Conservation (phyloP, 176 grass and related monocot genomes). For the Eremochloa ophiuroides region DNA sequence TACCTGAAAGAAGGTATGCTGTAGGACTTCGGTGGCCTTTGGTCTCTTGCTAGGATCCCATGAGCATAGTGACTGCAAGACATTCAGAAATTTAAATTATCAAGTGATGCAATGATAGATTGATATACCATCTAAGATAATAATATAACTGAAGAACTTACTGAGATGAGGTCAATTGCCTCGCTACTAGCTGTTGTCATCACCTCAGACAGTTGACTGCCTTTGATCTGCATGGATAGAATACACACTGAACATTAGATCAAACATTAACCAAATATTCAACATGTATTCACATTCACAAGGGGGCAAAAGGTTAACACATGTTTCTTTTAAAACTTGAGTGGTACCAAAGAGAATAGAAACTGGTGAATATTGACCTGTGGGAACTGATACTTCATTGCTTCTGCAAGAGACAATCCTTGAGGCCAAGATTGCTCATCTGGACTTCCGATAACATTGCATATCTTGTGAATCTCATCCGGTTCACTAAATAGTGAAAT, state of each 20-base stretch:
- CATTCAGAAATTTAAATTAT: neutral
- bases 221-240: constrained; percentile 42
- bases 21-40: constrained; percentile 80
- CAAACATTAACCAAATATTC: neutral
- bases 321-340: neutral
- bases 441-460: constrained; percentile 85
- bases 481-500: constrained; percentile 62
- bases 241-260: neutral
- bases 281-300: constrained; percentile 13
- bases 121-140: neutral
- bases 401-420: constrained; percentile 78
- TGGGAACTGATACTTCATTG: constrained; percentile 90
- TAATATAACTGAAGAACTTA: constrained; percentile 38
- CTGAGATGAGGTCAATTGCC: constrained; percentile 72
- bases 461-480: constrained; percentile 94
- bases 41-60: constrained; percentile 96
- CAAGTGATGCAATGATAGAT: neutral
- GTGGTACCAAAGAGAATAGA: neutral
- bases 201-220: constrained; percentile 61
- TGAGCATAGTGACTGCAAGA: constrained; percentile 68
- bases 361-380: constrained; percentile 45
- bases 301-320: neutral
- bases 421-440: constrained; percentile 76
- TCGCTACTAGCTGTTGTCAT: constrained; percentile 64
- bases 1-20: constrained; percentile 91